Evolutionary conservation across 208 protist genomes (phyloP).

Genomic region (Leptomonas seymouri): DNA sequence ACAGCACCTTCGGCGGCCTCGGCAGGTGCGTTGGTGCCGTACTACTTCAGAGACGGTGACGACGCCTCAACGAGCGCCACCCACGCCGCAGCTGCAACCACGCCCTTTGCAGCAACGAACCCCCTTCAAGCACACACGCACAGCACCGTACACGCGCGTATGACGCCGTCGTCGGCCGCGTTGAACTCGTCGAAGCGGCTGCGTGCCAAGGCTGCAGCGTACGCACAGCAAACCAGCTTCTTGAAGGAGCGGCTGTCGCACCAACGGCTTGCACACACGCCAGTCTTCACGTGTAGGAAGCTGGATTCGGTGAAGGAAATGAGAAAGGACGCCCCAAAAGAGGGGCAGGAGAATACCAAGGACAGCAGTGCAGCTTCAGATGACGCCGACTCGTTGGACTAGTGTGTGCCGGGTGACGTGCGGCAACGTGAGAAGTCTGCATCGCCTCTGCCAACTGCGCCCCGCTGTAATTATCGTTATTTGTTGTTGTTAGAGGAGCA

Average conservation of each 20-base stretch:
- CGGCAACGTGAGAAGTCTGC: not conserved
- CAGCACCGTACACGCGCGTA: not conserved
- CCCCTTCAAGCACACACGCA: not conserved
- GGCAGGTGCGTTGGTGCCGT: not conserved
- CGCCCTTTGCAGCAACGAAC: not conserved
- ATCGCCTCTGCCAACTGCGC: not conserved
- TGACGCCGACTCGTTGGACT: conserved; percentile 5
- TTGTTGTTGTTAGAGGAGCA: too few relatives aligned
- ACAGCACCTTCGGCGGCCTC: not conserved
- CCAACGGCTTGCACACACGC: not conserved
- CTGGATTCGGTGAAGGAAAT: not conserved
- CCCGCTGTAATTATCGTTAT: not conserved
- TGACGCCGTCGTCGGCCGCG: not conserved
- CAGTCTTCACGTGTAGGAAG: not conserved
- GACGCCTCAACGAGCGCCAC: too few relatives aligned
- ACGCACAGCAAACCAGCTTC: not conserved
- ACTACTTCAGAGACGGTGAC: not conserved
- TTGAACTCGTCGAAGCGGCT: conserved; percentile 10
- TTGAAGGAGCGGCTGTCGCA: conserved; percentile 2
- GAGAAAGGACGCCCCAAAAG: too few relatives aligned
- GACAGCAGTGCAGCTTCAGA: not conserved
- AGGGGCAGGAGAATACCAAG: not conserved
- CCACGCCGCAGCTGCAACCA: not conserved
- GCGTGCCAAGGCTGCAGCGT: conserved; percentile 10
- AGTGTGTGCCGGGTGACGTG: not conserved